Evolutionary conservation across 129 eudicot genomes (phyloP).

Genomic region (Silybum marianum): DNA sequence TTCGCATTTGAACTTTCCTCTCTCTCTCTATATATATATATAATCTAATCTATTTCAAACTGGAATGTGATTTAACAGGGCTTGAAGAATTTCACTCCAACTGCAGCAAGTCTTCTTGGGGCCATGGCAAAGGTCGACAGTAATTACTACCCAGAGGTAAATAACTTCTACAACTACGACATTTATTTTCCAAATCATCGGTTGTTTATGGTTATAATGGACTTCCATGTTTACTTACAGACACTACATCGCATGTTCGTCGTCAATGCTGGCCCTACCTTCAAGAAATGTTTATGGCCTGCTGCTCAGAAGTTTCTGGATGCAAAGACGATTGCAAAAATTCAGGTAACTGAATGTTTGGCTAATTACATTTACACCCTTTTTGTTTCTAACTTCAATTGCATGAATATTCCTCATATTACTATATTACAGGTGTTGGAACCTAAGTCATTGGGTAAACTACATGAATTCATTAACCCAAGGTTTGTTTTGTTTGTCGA

Average conservation of each 20-base stretch:
- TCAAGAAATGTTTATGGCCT: constrained; percentile 86
- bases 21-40: neutral
- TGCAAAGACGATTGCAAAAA: constrained; percentile 71
- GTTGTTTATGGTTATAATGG: constrained; percentile 2
- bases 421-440: constrained; percentile 64
- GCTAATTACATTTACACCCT: neutral
- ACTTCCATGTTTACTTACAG: constrained; percentile 30
- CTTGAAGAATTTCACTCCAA: constrained; percentile 65
- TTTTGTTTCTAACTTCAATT: constrained; percentile 4
- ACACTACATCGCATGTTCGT: constrained; percentile 81
- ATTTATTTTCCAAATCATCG: neutral
- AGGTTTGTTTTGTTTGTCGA: constrained; percentile 50
- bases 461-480: constrained; percentile 63
- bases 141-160: constrained; percentile 87
- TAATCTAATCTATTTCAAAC: neutral
- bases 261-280: constrained; percentile 82
- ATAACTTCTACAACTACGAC: neutral
- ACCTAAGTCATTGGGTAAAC: constrained; percentile 65
- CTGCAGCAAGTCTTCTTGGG: constrained; percentile 70
- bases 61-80: constrained; percentile 57
- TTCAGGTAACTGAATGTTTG: constrained; percentile 47
- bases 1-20: too few relatives aligned
- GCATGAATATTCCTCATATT: constrained; percentile 16
- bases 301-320: constrained; percentile 85
- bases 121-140: constrained; percentile 81